Base-by-base conservation (phyloP, 225 moss, liverwort and hornwort species). In the Anthoceros angustus region DNA sequence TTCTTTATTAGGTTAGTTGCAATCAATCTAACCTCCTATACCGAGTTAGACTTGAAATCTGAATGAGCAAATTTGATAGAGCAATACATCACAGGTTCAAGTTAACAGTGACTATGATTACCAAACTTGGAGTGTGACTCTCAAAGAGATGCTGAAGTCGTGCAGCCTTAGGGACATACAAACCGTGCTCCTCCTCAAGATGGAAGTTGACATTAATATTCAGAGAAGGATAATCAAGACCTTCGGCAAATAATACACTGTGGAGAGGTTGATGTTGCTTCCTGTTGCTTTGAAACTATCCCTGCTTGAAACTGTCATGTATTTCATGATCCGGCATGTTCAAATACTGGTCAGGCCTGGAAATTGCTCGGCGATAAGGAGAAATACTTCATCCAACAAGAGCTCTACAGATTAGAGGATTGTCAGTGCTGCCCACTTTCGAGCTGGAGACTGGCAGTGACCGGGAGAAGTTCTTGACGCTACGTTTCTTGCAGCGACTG, bases 381-480 rank as follows among this genome's bases (percentile, higher is more conserved):
- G 60, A 78, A 64, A 43, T 82, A 82, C n/a, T 82, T 78, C 24
- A 74, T 82, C 41, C 82, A 82, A 45, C 82, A 82, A 70, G 82
- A 82, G 68, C 78, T 82, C 40, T 75, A 82, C 43, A 71, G 78
- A 40, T 71, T 78, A 65, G 71, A 82, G 40, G 78, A 78, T 60
- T 71, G 50, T 61, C 63, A 65, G 40, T 49, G 48, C 21, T 70
- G 62, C 46, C 72, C 18, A 49, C 41, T 41, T 70, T 67, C 66
- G 76, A 74, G 25, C 68, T 64, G 16, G 69, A 66, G 16, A 23
- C 72, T 12, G 76, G 78, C 42, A 78, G 66, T 64, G 82, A 82
- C 26, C 71, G 78, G 40, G 82, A 82, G 39, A 76, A 79, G 26
- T 76, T 67, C 63, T 43, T 82, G 15, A 79, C 78, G 45, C 67